Percentiles rank a stretch among this genome's conserved stretches.
Conservation (phyloP, 305 asterid genomes). For the Plantago coronopus region DNA sequence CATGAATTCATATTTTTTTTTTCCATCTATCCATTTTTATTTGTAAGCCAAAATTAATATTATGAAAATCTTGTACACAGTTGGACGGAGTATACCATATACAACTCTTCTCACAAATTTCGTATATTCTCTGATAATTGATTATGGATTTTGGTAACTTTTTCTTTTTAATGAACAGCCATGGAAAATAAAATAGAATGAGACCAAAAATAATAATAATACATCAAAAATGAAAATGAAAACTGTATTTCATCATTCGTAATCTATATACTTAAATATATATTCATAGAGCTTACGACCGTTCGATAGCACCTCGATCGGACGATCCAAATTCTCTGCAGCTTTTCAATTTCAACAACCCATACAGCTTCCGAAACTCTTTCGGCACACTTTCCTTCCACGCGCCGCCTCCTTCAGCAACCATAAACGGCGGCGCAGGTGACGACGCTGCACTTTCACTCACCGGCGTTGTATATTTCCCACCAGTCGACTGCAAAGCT, state of each 20-base stretch:
- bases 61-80: too few species aligned
- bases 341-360: constrained; percentile 44
- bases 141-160: too few species aligned
- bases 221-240: background rate
- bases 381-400: constrained; percentile 54
- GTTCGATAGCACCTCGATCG: constrained; percentile 38
- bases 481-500: constrained; percentile 40
- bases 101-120: too few species aligned
- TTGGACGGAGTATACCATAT: too few species aligned
- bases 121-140: too few species aligned
- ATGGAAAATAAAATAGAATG: too few species aligned
- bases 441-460: constrained; percentile 31
- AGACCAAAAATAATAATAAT: too few species aligned
- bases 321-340: constrained; percentile 36
- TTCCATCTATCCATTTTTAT: too few species aligned
- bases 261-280: too few species aligned
- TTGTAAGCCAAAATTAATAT: too few species aligned
- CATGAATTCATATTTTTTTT: too few species aligned
- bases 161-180: too few species aligned
- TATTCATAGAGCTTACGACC: constrained; percentile 33
- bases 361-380: constrained; percentile 58
- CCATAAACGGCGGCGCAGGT: constrained; percentile 17
- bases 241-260: background rate
- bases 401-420: constrained; percentile 33
- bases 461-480: constrained; percentile 9